These are phyloP conservation scores for Aspergillus pseudonomiae DNA, from an alignment of 2,329 filamentous ascomycete species.

Conservation along the genomic window DNA sequence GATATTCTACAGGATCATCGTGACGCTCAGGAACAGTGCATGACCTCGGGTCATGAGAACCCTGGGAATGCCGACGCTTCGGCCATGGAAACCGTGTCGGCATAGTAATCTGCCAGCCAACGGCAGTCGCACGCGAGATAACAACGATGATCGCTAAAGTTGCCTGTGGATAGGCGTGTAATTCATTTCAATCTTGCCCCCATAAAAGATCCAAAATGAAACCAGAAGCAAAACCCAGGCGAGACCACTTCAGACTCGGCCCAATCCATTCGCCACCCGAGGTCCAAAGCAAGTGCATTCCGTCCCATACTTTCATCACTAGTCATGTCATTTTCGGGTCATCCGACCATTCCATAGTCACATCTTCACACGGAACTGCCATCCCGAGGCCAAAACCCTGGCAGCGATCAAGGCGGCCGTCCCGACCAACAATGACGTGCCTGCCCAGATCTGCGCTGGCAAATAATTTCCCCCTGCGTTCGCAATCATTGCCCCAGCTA, in stretches of 20 bases:
- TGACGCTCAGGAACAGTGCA: background rate
- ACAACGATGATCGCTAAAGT: background rate
- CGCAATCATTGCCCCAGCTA: slow-evolving; percentile 52
- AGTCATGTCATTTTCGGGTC: background rate
- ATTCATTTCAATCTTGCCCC: background rate
- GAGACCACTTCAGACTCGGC: background rate
- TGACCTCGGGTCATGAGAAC: slow-evolving; percentile 5
- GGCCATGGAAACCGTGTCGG: background rate
- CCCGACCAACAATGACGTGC: slow-evolving; percentile 20
- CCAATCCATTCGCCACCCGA: background rate
- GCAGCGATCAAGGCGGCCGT: slow-evolving; percentile 3
- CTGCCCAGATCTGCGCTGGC: slow-evolving; percentile 51
- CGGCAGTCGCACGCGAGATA: too few species aligned
- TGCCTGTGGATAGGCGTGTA: background rate
- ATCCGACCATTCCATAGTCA: background rate
- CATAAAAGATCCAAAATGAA: background rate
- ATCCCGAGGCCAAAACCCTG: background rate
- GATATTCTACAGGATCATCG: background rate
- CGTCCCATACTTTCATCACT: background rate
- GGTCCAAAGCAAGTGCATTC: background rate
- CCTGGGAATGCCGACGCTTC: background rate
- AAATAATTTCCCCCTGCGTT: slow-evolving; percentile 45
- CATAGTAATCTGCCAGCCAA: background rate
- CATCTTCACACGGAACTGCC: background rate
- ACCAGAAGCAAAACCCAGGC: background rate